Percentiles rank a stretch among this genome's conserved stretches.
phyloP scores from a whole-genome alignment of 2,329 filamentous ascomycete species.

The Aspergillus sclerotialis region DNA sequence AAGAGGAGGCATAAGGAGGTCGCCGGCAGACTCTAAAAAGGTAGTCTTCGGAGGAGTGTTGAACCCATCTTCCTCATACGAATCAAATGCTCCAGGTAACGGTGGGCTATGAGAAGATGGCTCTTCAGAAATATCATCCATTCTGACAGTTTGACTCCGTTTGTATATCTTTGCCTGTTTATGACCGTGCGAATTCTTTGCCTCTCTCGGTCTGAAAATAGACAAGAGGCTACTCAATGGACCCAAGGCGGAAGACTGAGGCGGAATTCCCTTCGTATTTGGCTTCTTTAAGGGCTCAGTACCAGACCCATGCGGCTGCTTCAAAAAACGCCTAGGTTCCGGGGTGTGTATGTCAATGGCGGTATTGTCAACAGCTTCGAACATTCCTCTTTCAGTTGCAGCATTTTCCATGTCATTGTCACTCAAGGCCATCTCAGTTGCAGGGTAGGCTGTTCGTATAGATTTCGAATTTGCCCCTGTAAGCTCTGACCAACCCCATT shows the following conservation, averaged over 20 bases:
- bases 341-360: constrained; percentile 9
- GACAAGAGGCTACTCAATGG: constrained; percentile 62
- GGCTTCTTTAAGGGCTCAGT: constrained; percentile 5
- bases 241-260: constrained; percentile 32
- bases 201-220: constrained; percentile 60
- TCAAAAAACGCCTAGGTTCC: constrained; percentile 13
- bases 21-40: constrained; percentile 90
- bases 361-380: constrained; percentile 3
- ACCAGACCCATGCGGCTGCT: constrained; percentile 9
- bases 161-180: constrained; percentile 59
- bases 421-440: constrained; percentile 18
- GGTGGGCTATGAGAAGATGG: constrained; percentile 2
- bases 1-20: constrained; percentile 83
- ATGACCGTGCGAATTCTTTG: constrained; percentile 43
- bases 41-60: constrained; percentile 80
- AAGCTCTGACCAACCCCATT: constrained; percentile 90
- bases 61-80: constrained; percentile 44
- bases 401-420: constrained; percentile 13
- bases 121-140: constrained; percentile 12
- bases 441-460: constrained; percentile 35
- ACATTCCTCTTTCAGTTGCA: constrained; percentile 4
- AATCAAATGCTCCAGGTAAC: constrained; percentile 32
- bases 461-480: constrained; percentile 60
- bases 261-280: constrained; percentile 9
- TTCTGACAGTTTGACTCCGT: constrained; percentile 64